Base-by-base conservation (phyloP, 768 basidiomycete species). In the Floccularia luteovirens region DNA sequence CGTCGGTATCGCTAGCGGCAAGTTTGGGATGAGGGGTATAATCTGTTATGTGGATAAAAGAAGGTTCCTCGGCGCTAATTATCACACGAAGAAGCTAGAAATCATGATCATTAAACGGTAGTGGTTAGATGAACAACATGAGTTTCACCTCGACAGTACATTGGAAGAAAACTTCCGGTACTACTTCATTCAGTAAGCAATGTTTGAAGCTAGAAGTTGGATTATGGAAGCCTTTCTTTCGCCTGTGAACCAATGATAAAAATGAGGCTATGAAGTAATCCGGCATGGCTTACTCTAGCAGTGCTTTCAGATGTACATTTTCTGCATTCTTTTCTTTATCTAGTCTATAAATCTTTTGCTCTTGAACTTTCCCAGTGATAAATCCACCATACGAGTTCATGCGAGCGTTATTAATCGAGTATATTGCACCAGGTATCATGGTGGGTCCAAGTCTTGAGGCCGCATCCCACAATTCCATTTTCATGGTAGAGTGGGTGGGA, bases 11-110 rank as follows among this genome's bases (percentile, higher is more conserved):
- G 2, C 53, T 42, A n/a, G 55, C 44, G 3, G 58, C 50, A 24
- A 82, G 57, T 37, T 69, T 57, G 3, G 64, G 48, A 39, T 79
- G 69, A 2, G 59, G 52, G 1, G 80, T 80, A 49, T 82, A 85
- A 53, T 86, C 83, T 5, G 81, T 83, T 23, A 79, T 72, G 44
- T 72, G 78, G 27, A 83, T 54, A 36, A 59, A 64, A 3, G 66
- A 56, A 19, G 53, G 52, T 20, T 60, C 54, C 22, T 49, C 47
- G 13, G 60, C 48, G 31, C 62, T 58, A 14, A 55, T 45, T 10
- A 59, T 57, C 14, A 63, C 44, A 43, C 69, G 64, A 3, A 83
- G 56, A 24, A 80, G 53, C 81, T 82, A 41, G 11, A 38, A 16
- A 23, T 20, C 19, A 31, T 39, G 17, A 10, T 31, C 36, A 11